phyloP scores from a whole-genome alignment of 805 yeast species.

The Myxozyma geophila region DNA sequence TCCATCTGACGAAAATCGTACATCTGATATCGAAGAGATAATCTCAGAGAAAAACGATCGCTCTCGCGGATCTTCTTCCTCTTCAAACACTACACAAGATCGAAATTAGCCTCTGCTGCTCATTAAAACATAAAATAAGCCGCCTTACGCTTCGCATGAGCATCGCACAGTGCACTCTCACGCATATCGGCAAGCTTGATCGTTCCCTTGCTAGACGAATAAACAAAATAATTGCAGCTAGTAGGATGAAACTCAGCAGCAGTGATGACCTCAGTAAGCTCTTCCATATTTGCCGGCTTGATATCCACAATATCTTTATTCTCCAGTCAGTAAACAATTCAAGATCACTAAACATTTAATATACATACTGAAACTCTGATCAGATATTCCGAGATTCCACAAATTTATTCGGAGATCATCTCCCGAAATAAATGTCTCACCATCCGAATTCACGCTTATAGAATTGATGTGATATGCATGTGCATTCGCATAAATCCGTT shows the following conservation, averaged over 20 bases:
- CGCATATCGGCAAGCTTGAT: constrained; percentile 97
- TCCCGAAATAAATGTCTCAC: constrained; percentile 88
- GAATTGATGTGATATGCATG: constrained; percentile 98
- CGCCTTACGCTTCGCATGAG: constrained; percentile 58
- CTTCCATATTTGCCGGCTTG: constrained; percentile 98
- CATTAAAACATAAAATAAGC: background rate
- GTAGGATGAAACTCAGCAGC: constrained; percentile 94
- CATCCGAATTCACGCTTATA: constrained; percentile 90
- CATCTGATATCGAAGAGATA: constrained; percentile 91
- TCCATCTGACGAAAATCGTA: constrained; percentile 89
- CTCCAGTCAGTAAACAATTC: background rate
- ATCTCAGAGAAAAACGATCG: constrained; percentile 98
- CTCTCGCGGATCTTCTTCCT: constrained; percentile 86
- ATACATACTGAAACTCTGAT: constrained; percentile 73
- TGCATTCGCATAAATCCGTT: constrained; percentile 88
- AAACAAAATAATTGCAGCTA: constrained; percentile 91
- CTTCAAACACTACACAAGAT: constrained; percentile 77
- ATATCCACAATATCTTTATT: constrained; percentile 85
- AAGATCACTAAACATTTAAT: background rate
- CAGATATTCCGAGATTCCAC: constrained; percentile 94
- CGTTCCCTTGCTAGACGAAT: constrained; percentile 93
- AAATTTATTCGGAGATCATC: constrained; percentile 94
- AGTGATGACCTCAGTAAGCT: constrained; percentile 95
- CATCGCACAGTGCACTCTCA: constrained; percentile 89
- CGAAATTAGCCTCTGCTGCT: background rate